Conservation (phyloP, 2,329 filamentous ascomycete species). For the Penicillium sp. region DNA sequence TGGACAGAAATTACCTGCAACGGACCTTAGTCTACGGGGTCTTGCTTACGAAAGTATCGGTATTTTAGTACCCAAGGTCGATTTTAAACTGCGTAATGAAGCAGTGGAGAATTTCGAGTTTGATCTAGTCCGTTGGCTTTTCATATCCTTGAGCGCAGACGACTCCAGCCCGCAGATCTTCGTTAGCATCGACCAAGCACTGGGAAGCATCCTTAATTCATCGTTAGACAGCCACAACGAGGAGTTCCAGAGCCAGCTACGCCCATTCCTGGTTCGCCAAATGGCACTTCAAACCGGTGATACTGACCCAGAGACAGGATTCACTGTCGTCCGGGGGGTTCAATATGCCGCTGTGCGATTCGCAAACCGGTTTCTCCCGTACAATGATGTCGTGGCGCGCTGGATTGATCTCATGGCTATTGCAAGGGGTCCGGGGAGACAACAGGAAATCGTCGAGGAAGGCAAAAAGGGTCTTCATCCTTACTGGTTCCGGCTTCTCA, state of each 20-base stretch:
- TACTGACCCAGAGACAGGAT: conserved; percentile 42
- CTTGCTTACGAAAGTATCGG: conserved; percentile 92
- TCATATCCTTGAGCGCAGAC: conserved; percentile 80
- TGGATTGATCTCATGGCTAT: conserved; percentile 89
- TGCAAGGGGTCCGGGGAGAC: conserved; percentile 64
- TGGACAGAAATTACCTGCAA: conserved; percentile 59
- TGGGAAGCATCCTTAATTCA: conserved; percentile 75
- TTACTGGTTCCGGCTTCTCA: conserved; percentile 70
- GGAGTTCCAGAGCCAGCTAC: conserved; percentile 49
- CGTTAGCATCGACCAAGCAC: conserved; percentile 85
- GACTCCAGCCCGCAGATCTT: conserved; percentile 72
- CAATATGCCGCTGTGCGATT: conserved; percentile 85
- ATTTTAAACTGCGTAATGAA: conserved; percentile 34
- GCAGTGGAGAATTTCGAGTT: conserved; percentile 51
- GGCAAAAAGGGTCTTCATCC: conserved; percentile 85
- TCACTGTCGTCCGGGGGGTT: conserved; percentile 68
- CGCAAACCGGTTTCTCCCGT: conserved; percentile 85
- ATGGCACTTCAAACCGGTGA: conserved; percentile 59
- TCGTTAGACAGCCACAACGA: conserved; percentile 53
- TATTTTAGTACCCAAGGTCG: conserved; percentile 64
- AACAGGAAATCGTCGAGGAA: conserved; percentile 85
- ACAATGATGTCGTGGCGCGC: conserved; percentile 74
- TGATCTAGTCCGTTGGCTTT: conserved; percentile 73
- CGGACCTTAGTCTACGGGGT: conserved; percentile 70
- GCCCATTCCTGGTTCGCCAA: conserved; percentile 68